A percentile compares a stretch with the other conserved stretches of the same genome.
phyloP scores from a whole-genome alignment of 2,329 filamentous ascomycete genomes.

The Xylariaceae sp. region DNA sequence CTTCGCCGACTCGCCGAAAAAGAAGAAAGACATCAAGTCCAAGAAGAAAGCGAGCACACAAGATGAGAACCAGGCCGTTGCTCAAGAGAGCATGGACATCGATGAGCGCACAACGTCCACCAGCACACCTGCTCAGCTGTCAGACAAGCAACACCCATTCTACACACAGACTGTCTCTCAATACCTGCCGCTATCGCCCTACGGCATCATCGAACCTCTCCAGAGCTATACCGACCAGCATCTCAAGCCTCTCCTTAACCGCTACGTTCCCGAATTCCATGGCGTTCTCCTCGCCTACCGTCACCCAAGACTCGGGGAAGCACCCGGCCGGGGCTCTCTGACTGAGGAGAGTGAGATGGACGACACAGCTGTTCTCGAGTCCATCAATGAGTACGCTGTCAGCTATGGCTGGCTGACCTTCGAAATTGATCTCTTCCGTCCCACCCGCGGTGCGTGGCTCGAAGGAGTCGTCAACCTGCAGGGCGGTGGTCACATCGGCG shows the following conservation, averaged over 20 bases:
- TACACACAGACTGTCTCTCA: constrained; percentile 76
- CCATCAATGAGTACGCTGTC: constrained; percentile 79
- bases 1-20: constrained; percentile 17
- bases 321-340: constrained; percentile 48
- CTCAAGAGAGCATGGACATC: constrained; percentile 36
- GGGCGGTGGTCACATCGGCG: constrained; percentile 82
- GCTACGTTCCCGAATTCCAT: constrained; percentile 69
- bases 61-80: constrained; percentile 5
- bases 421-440: constrained; percentile 80
- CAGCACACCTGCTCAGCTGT: constrained; percentile 21
- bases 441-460: constrained; percentile 68
- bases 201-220: constrained; percentile 66
- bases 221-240: constrained; percentile 72
- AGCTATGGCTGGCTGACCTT: constrained; percentile 86
- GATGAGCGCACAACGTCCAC: constrained; percentile 22
- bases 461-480: constrained; percentile 83
- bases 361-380: constrained; percentile 46
- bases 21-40: constrained; percentile 39
- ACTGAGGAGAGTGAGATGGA: constrained; percentile 46
- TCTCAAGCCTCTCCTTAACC: constrained; percentile 71
- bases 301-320: constrained; percentile 64
- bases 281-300: constrained; percentile 75
- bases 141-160: constrained; percentile 63
- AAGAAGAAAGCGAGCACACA: constrained; percentile 35
- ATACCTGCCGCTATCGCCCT: constrained; percentile 71